A percentile compares a stretch with the other conserved stretches of the same genome.
Conservation (phyloP, 208 protist species). For the Trypanosoma brucei region DNA sequence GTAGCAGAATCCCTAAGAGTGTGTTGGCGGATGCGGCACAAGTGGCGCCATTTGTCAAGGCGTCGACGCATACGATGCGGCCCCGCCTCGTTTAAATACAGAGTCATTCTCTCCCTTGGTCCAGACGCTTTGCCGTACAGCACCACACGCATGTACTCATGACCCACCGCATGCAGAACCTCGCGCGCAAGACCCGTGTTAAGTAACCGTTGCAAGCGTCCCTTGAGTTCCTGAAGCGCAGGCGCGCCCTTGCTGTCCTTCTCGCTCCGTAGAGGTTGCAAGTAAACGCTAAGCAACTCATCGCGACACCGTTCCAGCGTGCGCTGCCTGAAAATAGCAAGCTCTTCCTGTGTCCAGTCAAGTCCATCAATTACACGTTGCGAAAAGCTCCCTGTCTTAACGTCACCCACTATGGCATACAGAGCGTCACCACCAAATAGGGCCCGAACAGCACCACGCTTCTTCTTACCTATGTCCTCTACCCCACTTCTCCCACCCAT, state of each 20-base stretch:
- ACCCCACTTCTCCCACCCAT: slow-evolving; percentile 94
- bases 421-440: slow-evolving; percentile 80
- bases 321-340: slow-evolving; percentile 54
- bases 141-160: slow-evolving; percentile 65
- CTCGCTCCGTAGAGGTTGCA: slow-evolving; percentile 16
- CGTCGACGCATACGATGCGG: slow-evolving; percentile 45
- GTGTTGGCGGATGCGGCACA: slow-evolving; percentile 42
- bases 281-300: slow-evolving; percentile 53
- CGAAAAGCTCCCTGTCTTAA: slow-evolving; percentile 68
- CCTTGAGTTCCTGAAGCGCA: slow-evolving; percentile 22
- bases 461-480: slow-evolving; percentile 79
- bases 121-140: slow-evolving; percentile 36
- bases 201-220: slow-evolving; percentile 41
- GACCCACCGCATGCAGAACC: slow-evolving; percentile 57
- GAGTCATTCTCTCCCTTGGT: slow-evolving; percentile 12
- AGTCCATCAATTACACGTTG: slow-evolving; percentile 78
- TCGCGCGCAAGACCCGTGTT: slow-evolving; percentile 72
- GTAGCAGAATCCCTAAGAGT: slow-evolving; percentile 74
- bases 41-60: slow-evolving; percentile 30
- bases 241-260: slow-evolving; percentile 1
- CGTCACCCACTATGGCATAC: slow-evolving; percentile 46
- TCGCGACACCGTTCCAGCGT: slow-evolving; percentile 64
- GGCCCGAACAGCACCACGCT: slow-evolving; percentile 61
- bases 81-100: slow-evolving; percentile 23
- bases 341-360: slow-evolving; percentile 72